These are phyloP conservation scores for Beauveria sp. DNA, from an alignment of 2,329 filamentous ascomycete species.

Conservation along the genomic window DNA sequence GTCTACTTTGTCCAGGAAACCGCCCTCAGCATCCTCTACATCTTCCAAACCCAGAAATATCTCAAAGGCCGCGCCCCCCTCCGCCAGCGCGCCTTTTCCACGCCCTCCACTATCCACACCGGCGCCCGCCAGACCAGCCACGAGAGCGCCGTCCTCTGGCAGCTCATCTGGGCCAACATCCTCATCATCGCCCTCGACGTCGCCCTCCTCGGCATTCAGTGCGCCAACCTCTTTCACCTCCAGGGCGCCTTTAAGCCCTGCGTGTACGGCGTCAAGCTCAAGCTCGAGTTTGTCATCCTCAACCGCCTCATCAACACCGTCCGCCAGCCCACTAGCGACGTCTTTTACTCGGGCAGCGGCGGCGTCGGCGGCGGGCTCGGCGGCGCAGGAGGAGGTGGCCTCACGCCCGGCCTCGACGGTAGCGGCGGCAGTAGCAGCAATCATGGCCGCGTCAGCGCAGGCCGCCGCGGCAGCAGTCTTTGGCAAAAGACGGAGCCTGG, in stretches of 20 bases:
- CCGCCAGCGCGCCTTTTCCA: constrained; percentile 27
- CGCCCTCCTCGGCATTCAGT: constrained; percentile 31
- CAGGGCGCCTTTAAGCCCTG: constrained; percentile 31
- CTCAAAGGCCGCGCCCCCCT: constrained; percentile 12
- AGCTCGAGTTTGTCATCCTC: constrained; percentile 33
- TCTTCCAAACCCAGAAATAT: constrained; percentile 21
- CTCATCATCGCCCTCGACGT: constrained; percentile 40
- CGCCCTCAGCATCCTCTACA: constrained; percentile 43
- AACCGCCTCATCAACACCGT: constrained; percentile 29
- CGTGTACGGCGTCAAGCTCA: constrained; percentile 32
- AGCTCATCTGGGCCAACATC: constrained; percentile 38
- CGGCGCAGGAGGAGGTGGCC: not conserved
- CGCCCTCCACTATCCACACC: constrained; percentile 34
- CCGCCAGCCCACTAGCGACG: constrained; percentile 6
- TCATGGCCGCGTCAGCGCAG: too few species aligned
- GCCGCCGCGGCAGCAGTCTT: not conserved
- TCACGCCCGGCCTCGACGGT: not conserved
- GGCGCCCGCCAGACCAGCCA: constrained; percentile 21
- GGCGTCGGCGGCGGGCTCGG: not conserved
- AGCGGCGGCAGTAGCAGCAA: not conserved
- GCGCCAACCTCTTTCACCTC: constrained; percentile 27
- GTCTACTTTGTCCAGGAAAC: constrained; percentile 46
- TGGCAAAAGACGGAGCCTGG: constrained; percentile 3
- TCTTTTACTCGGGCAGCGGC: constrained; percentile 2
- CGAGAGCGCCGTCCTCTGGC: constrained; percentile 19